A percentile compares a stretch with the other conserved stretches of the same genome.
Conservation (phyloP, 306 rosid genomes). For the Cicer cuneatum region DNA sequence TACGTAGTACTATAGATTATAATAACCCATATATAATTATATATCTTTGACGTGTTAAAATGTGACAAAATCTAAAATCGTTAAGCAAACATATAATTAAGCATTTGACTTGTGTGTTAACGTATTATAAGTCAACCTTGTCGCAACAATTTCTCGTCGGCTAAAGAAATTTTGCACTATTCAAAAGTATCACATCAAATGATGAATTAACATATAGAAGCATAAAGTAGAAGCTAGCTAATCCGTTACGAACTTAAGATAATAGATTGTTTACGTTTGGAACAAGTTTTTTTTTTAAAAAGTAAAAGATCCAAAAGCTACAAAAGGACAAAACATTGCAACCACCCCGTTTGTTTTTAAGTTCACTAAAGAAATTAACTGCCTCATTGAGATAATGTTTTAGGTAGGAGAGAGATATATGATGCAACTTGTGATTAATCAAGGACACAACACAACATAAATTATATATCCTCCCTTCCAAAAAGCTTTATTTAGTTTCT, state of each 20-base stretch:
- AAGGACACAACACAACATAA: constrained; percentile 16
- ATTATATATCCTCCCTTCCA: not conserved
- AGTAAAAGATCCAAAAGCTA: constrained; percentile 34
- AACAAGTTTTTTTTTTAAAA: constrained; percentile 57
- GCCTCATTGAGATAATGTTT: constrained; percentile 43
- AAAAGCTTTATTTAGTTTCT: constrained; percentile 10
- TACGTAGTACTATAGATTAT: not conserved
- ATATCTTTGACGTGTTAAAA: constrained; percentile 20
- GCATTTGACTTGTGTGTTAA: constrained; percentile 39
- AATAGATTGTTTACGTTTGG: constrained; percentile 48
- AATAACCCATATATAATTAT: not conserved
- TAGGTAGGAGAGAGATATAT: constrained; percentile 33
- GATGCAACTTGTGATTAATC: constrained; percentile 43
- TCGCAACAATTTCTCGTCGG: constrained; percentile 45
- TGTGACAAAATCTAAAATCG: constrained; percentile 29
- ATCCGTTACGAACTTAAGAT: constrained; percentile 23
- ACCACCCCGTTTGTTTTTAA: constrained; percentile 52
- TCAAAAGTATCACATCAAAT: constrained; percentile 47
- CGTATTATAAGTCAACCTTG: constrained; percentile 50
- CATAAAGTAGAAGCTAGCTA: constrained; percentile 33
- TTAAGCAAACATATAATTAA: constrained; percentile 17
- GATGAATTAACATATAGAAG: constrained; percentile 17
- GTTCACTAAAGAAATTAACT: constrained; percentile 26
- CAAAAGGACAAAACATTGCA: constrained; percentile 42
- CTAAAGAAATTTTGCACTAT: constrained; percentile 31